phyloP scores from a whole-genome alignment of 2,329 filamentous ascomycete genomes.

The Trichoderma cornu-damae region DNA sequence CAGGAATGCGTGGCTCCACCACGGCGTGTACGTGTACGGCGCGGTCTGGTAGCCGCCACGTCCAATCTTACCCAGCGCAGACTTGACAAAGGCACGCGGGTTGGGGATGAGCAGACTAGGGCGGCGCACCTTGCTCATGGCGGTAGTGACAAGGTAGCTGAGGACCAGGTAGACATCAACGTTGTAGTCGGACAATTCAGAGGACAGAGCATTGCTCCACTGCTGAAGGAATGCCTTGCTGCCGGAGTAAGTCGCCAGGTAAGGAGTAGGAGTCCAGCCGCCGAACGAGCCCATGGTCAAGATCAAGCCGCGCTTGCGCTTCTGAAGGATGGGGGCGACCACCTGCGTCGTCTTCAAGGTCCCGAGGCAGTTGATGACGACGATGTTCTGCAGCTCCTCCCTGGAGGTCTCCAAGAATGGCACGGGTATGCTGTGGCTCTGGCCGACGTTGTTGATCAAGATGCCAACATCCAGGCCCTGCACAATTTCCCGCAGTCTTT shows the following conservation, averaged over 20 bases:
- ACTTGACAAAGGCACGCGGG: slow-evolving; percentile 74
- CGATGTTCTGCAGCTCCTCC: slow-evolving; percentile 80
- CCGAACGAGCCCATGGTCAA: slow-evolving; percentile 97
- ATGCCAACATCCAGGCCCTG: slow-evolving; percentile 75
- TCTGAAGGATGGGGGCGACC: slow-evolving; percentile 76
- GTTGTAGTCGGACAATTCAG: slow-evolving; percentile 73
- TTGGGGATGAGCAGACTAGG: slow-evolving; percentile 73
- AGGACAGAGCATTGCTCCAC: slow-evolving; percentile 82
- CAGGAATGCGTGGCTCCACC: slow-evolving; percentile 87
- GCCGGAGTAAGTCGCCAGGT: slow-evolving; percentile 92
- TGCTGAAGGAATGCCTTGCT: slow-evolving; percentile 98
- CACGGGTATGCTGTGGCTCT: slow-evolving; percentile 89
- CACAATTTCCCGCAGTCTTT: slow-evolving; percentile 62
- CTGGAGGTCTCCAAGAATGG: slow-evolving; percentile 75
- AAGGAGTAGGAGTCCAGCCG: slow-evolving; percentile 84
- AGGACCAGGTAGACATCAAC: slow-evolving; percentile 89
- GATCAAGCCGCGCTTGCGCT: slow-evolving; percentile 80
- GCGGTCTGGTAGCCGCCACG: slow-evolving; percentile 72
- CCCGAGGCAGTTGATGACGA: slow-evolving; percentile 90
- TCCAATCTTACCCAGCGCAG: slow-evolving; percentile 75
- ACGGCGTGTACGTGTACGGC: slow-evolving; percentile 82
- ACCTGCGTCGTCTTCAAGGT: slow-evolving; percentile 85
- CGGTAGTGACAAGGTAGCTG: slow-evolving; percentile 87
- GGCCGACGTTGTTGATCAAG: slow-evolving; percentile 93
- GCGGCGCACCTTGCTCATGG: slow-evolving; percentile 93